phyloP scores from a whole-genome alignment of 805 yeast genomes.

The Candida hungchunana region DNA sequence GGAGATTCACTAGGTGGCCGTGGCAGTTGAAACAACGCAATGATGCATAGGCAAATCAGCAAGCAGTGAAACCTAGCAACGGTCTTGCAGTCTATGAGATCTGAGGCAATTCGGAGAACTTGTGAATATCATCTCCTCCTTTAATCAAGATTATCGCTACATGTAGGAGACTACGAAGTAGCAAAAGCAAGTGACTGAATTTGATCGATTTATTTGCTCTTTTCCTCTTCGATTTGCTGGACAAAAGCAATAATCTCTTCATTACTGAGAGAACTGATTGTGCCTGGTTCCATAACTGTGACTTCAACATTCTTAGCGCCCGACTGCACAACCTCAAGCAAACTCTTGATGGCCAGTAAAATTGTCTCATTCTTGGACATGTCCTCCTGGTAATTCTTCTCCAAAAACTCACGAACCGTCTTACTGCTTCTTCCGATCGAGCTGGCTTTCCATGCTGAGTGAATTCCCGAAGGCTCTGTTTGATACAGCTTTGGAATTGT shows the following conservation, averaged over 20 bases:
- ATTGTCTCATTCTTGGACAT: slow-evolving; percentile 69
- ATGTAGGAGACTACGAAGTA: no score
- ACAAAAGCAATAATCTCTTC: slow-evolving; percentile 16
- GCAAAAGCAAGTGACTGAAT: slow-evolving; percentile 14
- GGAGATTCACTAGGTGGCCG: no score
- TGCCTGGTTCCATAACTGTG: slow-evolving; percentile 73
- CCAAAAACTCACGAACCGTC: slow-evolving; percentile 93
- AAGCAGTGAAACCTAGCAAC: no score
- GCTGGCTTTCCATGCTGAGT: slow-evolving; percentile 96
- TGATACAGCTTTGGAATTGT: slow-evolving; percentile 77
- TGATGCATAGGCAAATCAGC: no score
- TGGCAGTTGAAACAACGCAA: no score
- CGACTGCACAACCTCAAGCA: slow-evolving; percentile 95
- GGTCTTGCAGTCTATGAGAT: no score
- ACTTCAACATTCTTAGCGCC: slow-evolving; percentile 96
- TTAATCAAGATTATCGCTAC: no score
- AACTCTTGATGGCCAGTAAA: slow-evolving; percentile 75
- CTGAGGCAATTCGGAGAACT: no score
- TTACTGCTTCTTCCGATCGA: slow-evolving; percentile 94
- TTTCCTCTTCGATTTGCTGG: slow-evolving; percentile 16
- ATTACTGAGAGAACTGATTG: slow-evolving; percentile 8
- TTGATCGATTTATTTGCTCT: slow-evolving; percentile 17
- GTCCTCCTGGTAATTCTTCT: slow-evolving; percentile 68
- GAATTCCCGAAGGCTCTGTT: slow-evolving; percentile 97
- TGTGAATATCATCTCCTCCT: no score